Evolutionary conservation across 768 basidiomycete genomes (phyloP).

Genomic region (Leccinum subgranulosum): DNA sequence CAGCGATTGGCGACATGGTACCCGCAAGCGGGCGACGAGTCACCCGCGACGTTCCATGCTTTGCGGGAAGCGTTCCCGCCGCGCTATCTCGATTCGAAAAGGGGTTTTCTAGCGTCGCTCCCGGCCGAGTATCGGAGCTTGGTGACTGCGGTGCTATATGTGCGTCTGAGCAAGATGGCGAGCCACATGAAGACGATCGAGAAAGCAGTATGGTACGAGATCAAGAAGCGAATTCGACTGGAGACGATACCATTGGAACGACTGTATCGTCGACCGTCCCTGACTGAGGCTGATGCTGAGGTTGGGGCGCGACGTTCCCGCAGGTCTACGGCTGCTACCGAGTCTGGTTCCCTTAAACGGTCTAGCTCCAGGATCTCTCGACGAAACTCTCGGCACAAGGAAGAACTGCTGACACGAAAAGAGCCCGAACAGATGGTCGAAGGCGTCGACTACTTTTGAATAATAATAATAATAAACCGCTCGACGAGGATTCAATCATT

Average conservation of each 20-base stretch:
- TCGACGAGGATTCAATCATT: neutral
- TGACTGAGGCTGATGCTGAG: neutral
- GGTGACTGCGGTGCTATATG: constrained; percentile 33
- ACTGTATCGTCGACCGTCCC: constrained; percentile 14
- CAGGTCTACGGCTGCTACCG: constrained; percentile 2
- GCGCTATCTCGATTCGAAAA: constrained; percentile 28
- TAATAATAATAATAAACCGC: constrained; percentile 15
- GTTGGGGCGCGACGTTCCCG: neutral
- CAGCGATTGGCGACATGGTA: constrained; percentile 31
- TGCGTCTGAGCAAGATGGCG: constrained; percentile 33
- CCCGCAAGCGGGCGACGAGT: constrained; percentile 22
- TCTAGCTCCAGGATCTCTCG: constrained; percentile 4
- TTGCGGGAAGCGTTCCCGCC: constrained; percentile 40
- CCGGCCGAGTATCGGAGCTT: constrained; percentile 36
- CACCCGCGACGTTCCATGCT: constrained; percentile 34
- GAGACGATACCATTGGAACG: constrained; percentile 19
- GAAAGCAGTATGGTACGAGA: constrained; percentile 31
- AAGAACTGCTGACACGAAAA: neutral
- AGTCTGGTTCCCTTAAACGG: constrained; percentile 1
- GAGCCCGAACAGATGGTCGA: constrained; percentile 20
- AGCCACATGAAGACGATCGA: constrained; percentile 40
- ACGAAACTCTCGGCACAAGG: neutral
- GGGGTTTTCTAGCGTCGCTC: constrained; percentile 35
- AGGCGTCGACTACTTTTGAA: constrained; percentile 33
- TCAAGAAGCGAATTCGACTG: constrained; percentile 31